Evolutionary conservation across 768 basidiomycete species (phyloP), one percentile per base, ranked within the genome.

Genomic region (Amanita fuliginea): DNA sequence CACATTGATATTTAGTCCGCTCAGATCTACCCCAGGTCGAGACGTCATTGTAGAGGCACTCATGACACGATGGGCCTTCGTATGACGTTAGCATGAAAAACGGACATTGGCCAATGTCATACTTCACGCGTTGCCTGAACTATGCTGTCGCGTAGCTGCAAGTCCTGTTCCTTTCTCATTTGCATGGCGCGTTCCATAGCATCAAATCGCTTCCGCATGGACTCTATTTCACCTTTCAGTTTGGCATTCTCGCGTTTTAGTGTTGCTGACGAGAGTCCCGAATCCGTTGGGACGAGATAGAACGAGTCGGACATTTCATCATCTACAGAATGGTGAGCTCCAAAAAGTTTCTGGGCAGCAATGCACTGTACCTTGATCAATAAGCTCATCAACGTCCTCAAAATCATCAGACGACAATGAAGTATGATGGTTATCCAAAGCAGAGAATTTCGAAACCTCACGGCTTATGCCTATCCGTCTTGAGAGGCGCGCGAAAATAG

Each of bases 241-340:
- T 68, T 57, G 1, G 62, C 59, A 54, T 92, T 92, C 60, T 92
- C 87, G 60, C 74, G 78, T 61, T 75, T 78, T 30, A 88, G 65
- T 1, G 63, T 62, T 14, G 69, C 61, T 3, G 70, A 62, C 26
- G 77, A 66, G 5, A 74, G 61, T 45, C 80, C 80, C 24, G 75
- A 64, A 28, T 75, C 79, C 5, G 77, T 75, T 0, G 87, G 83
- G 42, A 91, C 75, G 32, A 91, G 60, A 55, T 74, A 86, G 60
- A 89, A 90, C 0, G 87, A 90, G 54, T 86, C 88, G 1, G 87
- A 83, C 50, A 87, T 72, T 28, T 86, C 81, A 55, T 82, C 78
- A 24, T 73, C 81, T 78, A 55, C 24, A 39, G 40, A 34, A 36
- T 41, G 19, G 21, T 40, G 39, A 19, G 21, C 19, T 21, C 1